phyloP scores from a whole-genome alignment of 2,329 filamentous ascomycete genomes.

The Epichloe gansuensis region DNA sequence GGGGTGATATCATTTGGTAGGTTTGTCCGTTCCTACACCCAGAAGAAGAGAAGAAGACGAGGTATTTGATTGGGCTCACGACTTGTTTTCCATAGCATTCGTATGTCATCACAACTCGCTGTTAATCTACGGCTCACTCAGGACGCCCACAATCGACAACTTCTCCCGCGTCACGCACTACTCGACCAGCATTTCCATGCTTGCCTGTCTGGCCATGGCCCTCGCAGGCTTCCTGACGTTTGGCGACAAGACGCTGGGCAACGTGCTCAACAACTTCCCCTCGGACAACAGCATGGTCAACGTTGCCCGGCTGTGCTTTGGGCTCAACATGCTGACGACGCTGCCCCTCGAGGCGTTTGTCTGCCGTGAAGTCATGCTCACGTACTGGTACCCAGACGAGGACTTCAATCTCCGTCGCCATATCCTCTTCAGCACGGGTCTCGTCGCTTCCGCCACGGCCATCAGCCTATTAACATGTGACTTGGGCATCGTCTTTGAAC shows the following conservation, averaged over 20 bases:
- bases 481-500: constrained; percentile 84
- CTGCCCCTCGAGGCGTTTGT: constrained; percentile 95
- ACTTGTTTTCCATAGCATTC: constrained; percentile 32
- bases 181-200: constrained; percentile 77
- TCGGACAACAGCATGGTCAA: constrained; percentile 87
- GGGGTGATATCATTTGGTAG: constrained; percentile 95
- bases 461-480: constrained; percentile 83
- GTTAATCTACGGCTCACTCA: constrained; percentile 90
- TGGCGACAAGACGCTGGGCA: constrained; percentile 81
- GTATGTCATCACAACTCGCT: constrained; percentile 88
- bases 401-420: constrained; percentile 77
- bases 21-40: constrained; percentile 14
- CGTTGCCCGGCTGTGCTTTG: constrained; percentile 86
- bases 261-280: constrained; percentile 96
- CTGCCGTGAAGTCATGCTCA: constrained; percentile 90
- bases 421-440: constrained; percentile 69
- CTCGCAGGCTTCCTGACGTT: constrained; percentile 86
- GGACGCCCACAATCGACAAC: constrained; percentile 88
- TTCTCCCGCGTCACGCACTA: constrained; percentile 91
- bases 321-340: constrained; percentile 97
- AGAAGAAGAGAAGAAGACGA: neutral
- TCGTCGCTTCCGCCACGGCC: constrained; percentile 68
- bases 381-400: constrained; percentile 58
- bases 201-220: constrained; percentile 85
- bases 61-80: too few species aligned